Evolutionary conservation across 73 alveolate species (phyloP).

Genomic region (Paramecium pentaurelia): DNA sequence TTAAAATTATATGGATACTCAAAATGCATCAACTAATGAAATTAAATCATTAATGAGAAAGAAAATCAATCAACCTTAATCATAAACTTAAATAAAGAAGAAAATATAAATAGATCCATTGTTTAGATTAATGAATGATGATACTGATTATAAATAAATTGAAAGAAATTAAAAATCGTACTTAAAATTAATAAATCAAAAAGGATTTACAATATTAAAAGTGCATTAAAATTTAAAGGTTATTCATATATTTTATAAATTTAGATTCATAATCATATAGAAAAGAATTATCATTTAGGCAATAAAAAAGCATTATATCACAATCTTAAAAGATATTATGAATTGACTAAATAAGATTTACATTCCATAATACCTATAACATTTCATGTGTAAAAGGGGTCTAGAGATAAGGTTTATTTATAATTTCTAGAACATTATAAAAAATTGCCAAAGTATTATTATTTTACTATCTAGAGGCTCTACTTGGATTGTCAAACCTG

Average conservation of each 20-base stretch:
- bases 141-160: neutral
- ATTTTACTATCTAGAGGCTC: neutral
- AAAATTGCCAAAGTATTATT: conserved; percentile 14
- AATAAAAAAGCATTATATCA: conserved; percentile 54
- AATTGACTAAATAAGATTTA: neutral
- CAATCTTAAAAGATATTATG: conserved; percentile 50
- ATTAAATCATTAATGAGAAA: neutral
- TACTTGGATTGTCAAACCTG: conserved; percentile 61
- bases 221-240: neutral
- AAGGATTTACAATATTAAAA: neutral
- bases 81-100: neutral
- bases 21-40: neutral
- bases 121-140: neutral
- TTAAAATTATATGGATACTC: neutral
- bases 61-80: neutral
- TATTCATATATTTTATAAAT: neutral
- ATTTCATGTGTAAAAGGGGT: conserved; percentile 53
- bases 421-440: conserved; percentile 34
- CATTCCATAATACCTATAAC: conserved; percentile 40
- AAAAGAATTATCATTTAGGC: conserved; percentile 48
- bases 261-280: conserved; percentile 59
- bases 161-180: neutral
- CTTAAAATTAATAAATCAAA: neutral
- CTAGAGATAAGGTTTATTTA: conserved; percentile 32
- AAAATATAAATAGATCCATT: neutral